Evolutionary conservation across 1,284 basidiomycete species (phyloP).

Genomic region (Tylopilus sp.): DNA sequence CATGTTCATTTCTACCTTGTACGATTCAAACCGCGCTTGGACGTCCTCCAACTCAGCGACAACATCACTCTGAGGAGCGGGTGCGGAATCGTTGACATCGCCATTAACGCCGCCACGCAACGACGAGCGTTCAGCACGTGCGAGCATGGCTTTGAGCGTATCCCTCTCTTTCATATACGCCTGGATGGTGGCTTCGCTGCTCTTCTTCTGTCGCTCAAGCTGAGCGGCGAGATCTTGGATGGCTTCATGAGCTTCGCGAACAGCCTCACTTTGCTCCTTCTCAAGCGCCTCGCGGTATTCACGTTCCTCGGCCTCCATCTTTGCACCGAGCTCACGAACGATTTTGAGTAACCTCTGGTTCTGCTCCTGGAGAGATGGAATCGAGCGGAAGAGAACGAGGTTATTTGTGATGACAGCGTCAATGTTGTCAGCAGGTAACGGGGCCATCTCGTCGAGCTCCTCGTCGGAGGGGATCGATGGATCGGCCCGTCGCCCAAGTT

Average conservation of each 20-base stretch:
- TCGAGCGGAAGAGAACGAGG: constrained; percentile 83
- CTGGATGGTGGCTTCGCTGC: constrained; percentile 67
- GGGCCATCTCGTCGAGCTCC: constrained; percentile 54
- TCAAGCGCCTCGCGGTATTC: constrained; percentile 62
- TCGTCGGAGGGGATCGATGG: constrained; percentile 74
- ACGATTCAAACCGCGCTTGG: constrained; percentile 73
- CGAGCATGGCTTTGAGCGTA: constrained; percentile 74
- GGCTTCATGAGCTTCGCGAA: constrained; percentile 83
- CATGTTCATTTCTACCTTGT: constrained; percentile 72
- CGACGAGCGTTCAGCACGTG: constrained; percentile 39
- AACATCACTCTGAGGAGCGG: constrained; percentile 27
- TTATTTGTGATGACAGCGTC: constrained; percentile 85
- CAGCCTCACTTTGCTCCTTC: constrained; percentile 74
- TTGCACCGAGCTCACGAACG: constrained; percentile 73
- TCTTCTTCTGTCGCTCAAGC: constrained; percentile 66
- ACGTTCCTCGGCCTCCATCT: constrained; percentile 75
- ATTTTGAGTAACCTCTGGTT: constrained; percentile 87
- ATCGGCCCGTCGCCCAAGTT: constrained; percentile 78
- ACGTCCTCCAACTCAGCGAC: constrained; percentile 66
- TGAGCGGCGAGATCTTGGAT: constrained; percentile 78
- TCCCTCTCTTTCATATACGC: constrained; percentile 87
- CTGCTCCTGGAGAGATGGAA: constrained; percentile 81
- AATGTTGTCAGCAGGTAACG: constrained; percentile 51
- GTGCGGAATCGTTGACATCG: constrained; percentile 30
- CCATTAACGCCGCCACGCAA: constrained; percentile 33